Base-by-base conservation (phyloP, 306 rosid genomes). In the Vicia faba region DNA sequence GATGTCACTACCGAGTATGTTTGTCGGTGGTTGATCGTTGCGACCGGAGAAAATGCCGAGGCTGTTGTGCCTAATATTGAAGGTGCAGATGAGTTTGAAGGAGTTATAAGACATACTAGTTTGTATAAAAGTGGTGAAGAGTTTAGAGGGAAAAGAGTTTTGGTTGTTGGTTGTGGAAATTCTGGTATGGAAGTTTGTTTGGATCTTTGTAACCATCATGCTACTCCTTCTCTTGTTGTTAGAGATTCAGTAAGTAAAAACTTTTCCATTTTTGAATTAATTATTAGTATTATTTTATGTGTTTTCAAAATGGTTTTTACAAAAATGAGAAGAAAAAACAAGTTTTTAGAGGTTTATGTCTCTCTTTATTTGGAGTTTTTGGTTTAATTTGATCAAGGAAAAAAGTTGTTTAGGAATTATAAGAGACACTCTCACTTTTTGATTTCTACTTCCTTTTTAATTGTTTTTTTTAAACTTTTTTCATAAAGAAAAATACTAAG, bases 111-210 rank as follows among this genome's bases (percentile, higher is more conserved):
- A 75, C 97, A 90, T 46, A 90, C 97, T 0, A 87, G 97, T 48
- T 68, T 73, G 78, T 90, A 90, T 41, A 87, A 87, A 53, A 85
- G 87, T 44, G 97, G 95, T 0, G 76, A 70, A 2, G 92, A 90
- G 46, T 87, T 87, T 5, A 53, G 65, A 61, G 88, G 79, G 49
- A 77, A 88, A 69, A 82, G 9, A 45, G 95, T 90, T 68, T 81
- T 90, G 87, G 97, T 90, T 3, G 97, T 90, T 7, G 97, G 97
- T 0, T 87, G 97, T 82, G 97, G 97, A n/a, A 90, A 90, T 81
- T 90, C 97, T 0, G 97, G 97, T 26, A 90, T 90, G 97, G 97
- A 90, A 80, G 95, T 87, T 8, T 90, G 97, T 63, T 81, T 90
- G 73, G 97, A 90, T 86, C 97, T 90, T 44, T 87, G 92, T 73